phyloP scores from a whole-genome alignment of 345 rosid species.

The Reutealis trisperma region DNA sequence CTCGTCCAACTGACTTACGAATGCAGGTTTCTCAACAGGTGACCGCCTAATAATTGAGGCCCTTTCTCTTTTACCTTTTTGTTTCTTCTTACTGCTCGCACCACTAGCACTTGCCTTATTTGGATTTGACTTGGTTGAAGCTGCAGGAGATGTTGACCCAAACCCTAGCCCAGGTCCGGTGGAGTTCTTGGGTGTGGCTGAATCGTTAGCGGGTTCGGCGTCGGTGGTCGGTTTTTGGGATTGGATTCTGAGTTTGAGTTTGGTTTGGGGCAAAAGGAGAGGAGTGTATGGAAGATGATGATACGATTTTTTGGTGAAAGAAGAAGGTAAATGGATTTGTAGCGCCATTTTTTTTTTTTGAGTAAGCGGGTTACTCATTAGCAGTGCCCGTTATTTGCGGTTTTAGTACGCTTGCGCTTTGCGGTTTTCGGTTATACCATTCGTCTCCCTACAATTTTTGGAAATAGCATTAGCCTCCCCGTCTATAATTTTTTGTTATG shows the following conservation, averaged over 20 bases:
- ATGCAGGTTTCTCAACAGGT: slow-evolving; percentile 68
- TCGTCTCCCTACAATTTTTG: not conserved
- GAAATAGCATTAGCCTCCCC: not conserved
- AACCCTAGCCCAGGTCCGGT: slow-evolving; percentile 56
- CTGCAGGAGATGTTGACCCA: slow-evolving; percentile 42
- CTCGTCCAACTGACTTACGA: slow-evolving; percentile 51
- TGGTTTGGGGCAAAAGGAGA: slow-evolving; percentile 24
- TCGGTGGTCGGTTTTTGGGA: slow-evolving; percentile 46
- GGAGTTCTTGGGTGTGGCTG: slow-evolving; percentile 46
- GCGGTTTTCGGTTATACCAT: not conserved
- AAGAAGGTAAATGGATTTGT: slow-evolving; percentile 41
- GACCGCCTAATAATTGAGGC: slow-evolving; percentile 54
- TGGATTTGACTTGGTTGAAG: slow-evolving; percentile 22
- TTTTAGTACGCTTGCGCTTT: not conserved
- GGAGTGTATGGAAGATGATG: slow-evolving; percentile 22
- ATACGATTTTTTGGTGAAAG: slow-evolving; percentile 33
- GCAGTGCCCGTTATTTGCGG: slow-evolving; percentile 4
- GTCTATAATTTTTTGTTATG: no score
- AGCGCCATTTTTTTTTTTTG: slow-evolving; percentile 83
- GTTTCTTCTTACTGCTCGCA: slow-evolving; percentile 38
- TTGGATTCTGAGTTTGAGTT: slow-evolving; percentile 39
- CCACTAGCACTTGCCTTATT: slow-evolving; percentile 10
- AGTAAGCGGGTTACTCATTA: no score
- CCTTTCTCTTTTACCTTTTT: slow-evolving; percentile 52
- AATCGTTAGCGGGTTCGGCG: slow-evolving; percentile 33